Base-by-base conservation (phyloP, 108 stramenopile genomes). In the Hondaea fermentalgiana region DNA sequence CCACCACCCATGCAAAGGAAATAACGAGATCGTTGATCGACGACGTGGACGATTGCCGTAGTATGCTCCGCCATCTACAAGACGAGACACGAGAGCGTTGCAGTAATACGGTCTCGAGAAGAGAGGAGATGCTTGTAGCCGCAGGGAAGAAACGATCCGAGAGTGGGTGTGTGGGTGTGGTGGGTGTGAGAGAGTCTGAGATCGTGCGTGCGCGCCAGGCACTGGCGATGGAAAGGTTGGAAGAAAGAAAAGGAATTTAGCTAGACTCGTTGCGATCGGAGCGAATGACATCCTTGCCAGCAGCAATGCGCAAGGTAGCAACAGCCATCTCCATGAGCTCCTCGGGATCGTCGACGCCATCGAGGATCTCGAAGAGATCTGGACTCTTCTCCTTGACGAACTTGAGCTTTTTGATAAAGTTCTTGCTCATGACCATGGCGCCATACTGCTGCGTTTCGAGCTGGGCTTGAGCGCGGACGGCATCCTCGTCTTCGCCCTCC, bases 401-500 rank as follows among this genome's bases (percentile, higher is more conserved):
- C 76, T 83, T 83, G 76, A 83, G 76, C 76, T 53, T 53, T 23
- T 83, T 47, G 51, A 83, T 83, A 53, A 83, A 83, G 3, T 10
- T 53, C 51, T 83, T 83, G 76, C 49, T 83, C 76, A 83, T 83
- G n/a, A 83, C 76, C 45, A 83, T 53, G 76, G 49, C n/a, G 25
- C 49, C 45, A 35, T 3, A 83, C 49, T 83, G 49, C 76, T 83
- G 3, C 43, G 76, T 53, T 23, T 53, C 76, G 28, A 83, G 49
- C 76, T 47, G 49, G 51, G 51, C 3, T 3, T 47, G 76, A 16
- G 45, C 51, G n/a, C 76, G 76, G 43, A 83, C 76, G 49, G 76
- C 45, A 0, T 53, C 49, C 76, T 53, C 76, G n/a, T 83, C 25
- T 23, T 83, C 51, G n/a, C 76, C 49, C 6, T 83, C 76, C 76